These are phyloP conservation scores for Sporothrix phasma DNA, from an alignment of 2,329 filamentous ascomycete genomes.

Conservation along the genomic window DNA sequence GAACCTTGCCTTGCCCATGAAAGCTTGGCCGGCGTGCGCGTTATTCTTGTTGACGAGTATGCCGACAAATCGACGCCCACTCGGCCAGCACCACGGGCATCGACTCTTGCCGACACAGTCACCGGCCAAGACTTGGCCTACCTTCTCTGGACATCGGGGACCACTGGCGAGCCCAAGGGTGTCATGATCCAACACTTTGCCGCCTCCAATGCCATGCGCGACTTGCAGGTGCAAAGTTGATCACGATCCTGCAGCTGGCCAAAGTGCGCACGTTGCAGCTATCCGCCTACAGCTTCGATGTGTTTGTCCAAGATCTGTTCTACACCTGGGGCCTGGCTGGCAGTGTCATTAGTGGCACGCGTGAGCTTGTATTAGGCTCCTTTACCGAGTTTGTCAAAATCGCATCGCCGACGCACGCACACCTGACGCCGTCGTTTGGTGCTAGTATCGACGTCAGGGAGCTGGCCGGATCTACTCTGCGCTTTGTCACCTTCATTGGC, in stretches of 20 bases:
- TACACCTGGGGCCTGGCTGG: slow-evolving; percentile 37
- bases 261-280: slow-evolving; percentile 29
- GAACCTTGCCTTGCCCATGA: not conserved
- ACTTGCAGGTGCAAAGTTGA: slow-evolving; percentile 27
- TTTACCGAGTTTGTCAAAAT: slow-evolving; percentile 34
- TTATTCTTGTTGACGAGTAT: slow-evolving; percentile 25
- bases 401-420: slow-evolving; percentile 35
- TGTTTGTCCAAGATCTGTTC: slow-evolving; percentile 53
- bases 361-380: slow-evolving; percentile 45
- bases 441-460: slow-evolving; percentile 12
- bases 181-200: slow-evolving; percentile 46
- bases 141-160: slow-evolving; percentile 48
- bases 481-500: slow-evolving; percentile 46
- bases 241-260: slow-evolving; percentile 21
- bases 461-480: slow-evolving; percentile 23
- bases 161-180: slow-evolving; percentile 48
- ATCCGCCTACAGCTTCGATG: slow-evolving; percentile 31
- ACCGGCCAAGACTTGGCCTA: slow-evolving; percentile 33
- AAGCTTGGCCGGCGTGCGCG: not conserved
- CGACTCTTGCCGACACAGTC: not conserved
- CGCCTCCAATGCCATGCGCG: slow-evolving; percentile 28
- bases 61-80: slow-evolving; percentile 13
- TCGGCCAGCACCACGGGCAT: not conserved
- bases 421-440: slow-evolving; percentile 15
- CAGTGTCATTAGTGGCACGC: slow-evolving; percentile 46